Base-by-base conservation (phyloP, 2,329 filamentous ascomycete genomes). In the Talaromyces piceae region DNA sequence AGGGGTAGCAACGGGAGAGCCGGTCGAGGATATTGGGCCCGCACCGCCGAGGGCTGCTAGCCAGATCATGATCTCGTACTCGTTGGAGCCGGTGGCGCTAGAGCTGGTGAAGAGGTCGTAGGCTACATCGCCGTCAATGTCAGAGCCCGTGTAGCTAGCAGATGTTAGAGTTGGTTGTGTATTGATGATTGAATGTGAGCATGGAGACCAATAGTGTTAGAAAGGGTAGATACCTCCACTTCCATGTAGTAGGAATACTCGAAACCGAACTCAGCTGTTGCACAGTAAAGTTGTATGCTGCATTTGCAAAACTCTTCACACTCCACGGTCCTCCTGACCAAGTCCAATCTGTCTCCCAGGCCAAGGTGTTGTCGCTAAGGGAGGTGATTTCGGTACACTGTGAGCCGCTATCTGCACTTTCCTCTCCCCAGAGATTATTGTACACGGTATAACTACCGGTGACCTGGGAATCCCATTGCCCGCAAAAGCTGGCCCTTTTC, bases 61-160 rank as follows among this genome's bases (percentile, higher is more conserved):
- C 82, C 82, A 86, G 57, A 86, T 74, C 82, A 86, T 86, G 58
- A 85, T 71, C 66, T 85, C 82, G 60, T 80, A 83, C 58, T 79
- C 70, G n/a, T 73, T 61, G 44, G 57, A 62, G 39, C 70, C 73
- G 26, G 67, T 66, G 1, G 77, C 71, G 16, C 70, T 70, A 39
- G 75, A 71, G 25, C 65, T 61, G 6, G 80, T 80, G 67, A 84
- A 84, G 47, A 84, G 65, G 61, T 84, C 80, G 59, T 82, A 84
- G 12, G 80, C 72, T 13, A 85, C 81, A 59, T 84, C 75, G 48
- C 79, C 78, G 28, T 79, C 68, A 45, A 82, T 63, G 50, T 68
- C 55, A 47, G 64, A 69, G 53, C 73, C 76, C 26, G 70, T 71
- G 66, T 82, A 81, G 28, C 67, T 65, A 22, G 18, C 6, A 20